Conservation (phyloP, 2,329 filamentous ascomycete species). For the Teratosphaeria pseudoeucalypti region DNA sequence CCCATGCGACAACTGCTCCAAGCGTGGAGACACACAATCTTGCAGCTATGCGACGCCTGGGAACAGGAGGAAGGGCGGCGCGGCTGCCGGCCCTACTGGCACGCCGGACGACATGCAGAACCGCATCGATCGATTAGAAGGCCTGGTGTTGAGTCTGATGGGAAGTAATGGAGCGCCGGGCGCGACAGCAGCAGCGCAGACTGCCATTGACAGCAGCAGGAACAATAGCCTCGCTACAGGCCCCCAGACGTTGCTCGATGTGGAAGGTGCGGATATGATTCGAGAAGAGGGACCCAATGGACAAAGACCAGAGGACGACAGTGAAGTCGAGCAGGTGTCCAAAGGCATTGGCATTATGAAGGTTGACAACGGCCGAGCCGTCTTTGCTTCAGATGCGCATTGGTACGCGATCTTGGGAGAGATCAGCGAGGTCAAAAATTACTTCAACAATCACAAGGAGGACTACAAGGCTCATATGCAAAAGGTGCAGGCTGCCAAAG, state of each 20-base stretch:
- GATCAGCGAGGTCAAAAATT: slow-evolving; percentile 89
- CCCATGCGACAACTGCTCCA: slow-evolving; percentile 90
- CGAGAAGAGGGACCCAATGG: slow-evolving; percentile 30
- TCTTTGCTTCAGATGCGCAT: slow-evolving; percentile 42
- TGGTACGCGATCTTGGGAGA: slow-evolving; percentile 46
- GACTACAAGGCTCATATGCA: slow-evolving; percentile 75
- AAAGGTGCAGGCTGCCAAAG: slow-evolving; percentile 59
- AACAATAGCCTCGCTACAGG: slow-evolving; percentile 29
- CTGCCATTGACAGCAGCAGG: slow-evolving; percentile 39
- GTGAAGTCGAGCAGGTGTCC: slow-evolving; percentile 49
- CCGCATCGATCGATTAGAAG: slow-evolving; percentile 88
- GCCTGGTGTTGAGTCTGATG: slow-evolving; percentile 86
- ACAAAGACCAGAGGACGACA: slow-evolving; percentile 41
- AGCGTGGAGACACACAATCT: slow-evolving; percentile 67
- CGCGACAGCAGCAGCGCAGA: slow-evolving; percentile 45
- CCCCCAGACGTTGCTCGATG: slow-evolving; percentile 36
- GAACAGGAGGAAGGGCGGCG: slow-evolving; percentile 59
- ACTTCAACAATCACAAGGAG: slow-evolving; percentile 76
- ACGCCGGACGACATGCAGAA: slow-evolving; percentile 96
- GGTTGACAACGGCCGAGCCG: slow-evolving; percentile 37
- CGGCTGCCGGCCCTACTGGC: slow-evolving; percentile 25
- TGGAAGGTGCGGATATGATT: slow-evolving; percentile 48
- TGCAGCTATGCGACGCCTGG: slow-evolving; percentile 69
- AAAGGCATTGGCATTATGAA: slow-evolving; percentile 45
- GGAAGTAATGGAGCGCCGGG: slow-evolving; percentile 47